Conservation (phyloP, 2,329 filamentous ascomycete species). For the Hypoxylon sp. region DNA sequence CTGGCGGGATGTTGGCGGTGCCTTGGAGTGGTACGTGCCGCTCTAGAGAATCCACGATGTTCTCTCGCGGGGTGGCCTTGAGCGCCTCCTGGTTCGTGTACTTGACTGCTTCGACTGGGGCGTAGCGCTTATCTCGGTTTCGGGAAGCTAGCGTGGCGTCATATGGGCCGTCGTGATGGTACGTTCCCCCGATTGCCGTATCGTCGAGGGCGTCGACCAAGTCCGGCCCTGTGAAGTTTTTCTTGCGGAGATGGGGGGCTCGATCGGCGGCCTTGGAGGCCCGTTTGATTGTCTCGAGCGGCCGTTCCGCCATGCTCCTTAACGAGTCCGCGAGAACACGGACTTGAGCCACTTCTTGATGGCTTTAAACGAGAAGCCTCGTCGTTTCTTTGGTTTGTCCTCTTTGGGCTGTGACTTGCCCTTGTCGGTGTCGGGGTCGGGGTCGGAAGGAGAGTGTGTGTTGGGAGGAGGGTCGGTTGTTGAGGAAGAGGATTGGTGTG, state of each 20-base stretch:
- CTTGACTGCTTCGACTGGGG: conserved; percentile 82
- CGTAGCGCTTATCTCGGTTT: conserved; percentile 72
- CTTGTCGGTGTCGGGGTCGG: neutral
- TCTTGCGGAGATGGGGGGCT: conserved; percentile 73
- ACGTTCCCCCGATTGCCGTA: conserved; percentile 69
- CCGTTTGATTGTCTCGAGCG: conserved; percentile 74
- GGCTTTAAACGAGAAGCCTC: neutral
- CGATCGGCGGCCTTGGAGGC: conserved; percentile 76
- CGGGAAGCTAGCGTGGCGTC: conserved; percentile 83
- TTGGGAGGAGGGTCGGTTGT: neutral
- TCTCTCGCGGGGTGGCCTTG: conserved; percentile 82
- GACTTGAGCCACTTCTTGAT: conserved; percentile 1
- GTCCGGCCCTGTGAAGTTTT: conserved; percentile 77
- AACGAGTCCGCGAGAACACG: neutral
- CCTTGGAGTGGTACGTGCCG: conserved; percentile 86
- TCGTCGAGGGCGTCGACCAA: conserved; percentile 84
- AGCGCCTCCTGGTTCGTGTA: conserved; percentile 81
- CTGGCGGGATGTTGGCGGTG: conserved; percentile 80
- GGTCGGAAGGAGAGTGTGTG: neutral
- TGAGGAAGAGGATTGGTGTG: neutral
- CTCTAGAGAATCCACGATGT: conserved; percentile 78
- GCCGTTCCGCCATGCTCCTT: conserved; percentile 65
- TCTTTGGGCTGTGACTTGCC: neutral
- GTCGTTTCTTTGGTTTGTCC: neutral
- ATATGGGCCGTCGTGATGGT: conserved; percentile 92